phyloP scores from a whole-genome alignment of 1,284 basidiomycete species.

The Cryptococcus sp. region DNA sequence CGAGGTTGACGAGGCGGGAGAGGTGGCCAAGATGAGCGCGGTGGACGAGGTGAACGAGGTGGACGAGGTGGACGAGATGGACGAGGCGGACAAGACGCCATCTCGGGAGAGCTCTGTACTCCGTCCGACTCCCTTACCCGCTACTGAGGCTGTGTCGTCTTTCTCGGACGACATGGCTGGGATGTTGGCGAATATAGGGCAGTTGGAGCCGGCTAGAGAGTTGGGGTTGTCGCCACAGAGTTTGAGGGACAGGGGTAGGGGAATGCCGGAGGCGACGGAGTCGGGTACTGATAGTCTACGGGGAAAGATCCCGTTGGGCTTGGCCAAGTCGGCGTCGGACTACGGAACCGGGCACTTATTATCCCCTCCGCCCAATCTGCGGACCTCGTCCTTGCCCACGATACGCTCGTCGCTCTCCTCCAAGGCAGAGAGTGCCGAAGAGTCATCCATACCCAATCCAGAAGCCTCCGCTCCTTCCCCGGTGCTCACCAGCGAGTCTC shows the following conservation, averaged over 20 bases:
- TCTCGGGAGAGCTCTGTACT: neutral
- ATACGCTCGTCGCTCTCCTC: too few relatives aligned
- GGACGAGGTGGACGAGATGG: conserved; percentile 11
- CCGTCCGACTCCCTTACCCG: conserved; percentile 15
- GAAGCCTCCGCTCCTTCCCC: too few relatives aligned
- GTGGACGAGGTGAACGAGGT: too few relatives aligned
- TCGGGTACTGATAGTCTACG: conserved; percentile 1
- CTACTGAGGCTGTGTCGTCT: conserved; percentile 17
- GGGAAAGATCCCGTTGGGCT: conserved; percentile 3
- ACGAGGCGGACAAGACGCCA: neutral
- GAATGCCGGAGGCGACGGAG: conserved; percentile 3
- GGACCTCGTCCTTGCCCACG: conserved; percentile 13
- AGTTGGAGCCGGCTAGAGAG: conserved; percentile 32
- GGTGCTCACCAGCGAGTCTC: too few relatives aligned
- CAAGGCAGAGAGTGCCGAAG: too few relatives aligned
- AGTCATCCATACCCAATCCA: too few relatives aligned
- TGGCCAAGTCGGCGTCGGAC: conserved; percentile 6
- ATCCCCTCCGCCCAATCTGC: conserved; percentile 4
- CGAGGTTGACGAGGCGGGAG: too few relatives aligned
- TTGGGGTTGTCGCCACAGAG: conserved; percentile 36
- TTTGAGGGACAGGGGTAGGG: conserved; percentile 9
- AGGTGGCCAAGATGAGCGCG: too few relatives aligned
- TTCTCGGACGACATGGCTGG: conserved; percentile 45
- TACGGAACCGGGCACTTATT: conserved; percentile 1
- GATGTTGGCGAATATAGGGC: conserved; percentile 36